These are phyloP conservation scores for Sporothrix schenckii DNA, from an alignment of 2,329 filamentous ascomycete genomes.

Conservation along the genomic window DNA sequence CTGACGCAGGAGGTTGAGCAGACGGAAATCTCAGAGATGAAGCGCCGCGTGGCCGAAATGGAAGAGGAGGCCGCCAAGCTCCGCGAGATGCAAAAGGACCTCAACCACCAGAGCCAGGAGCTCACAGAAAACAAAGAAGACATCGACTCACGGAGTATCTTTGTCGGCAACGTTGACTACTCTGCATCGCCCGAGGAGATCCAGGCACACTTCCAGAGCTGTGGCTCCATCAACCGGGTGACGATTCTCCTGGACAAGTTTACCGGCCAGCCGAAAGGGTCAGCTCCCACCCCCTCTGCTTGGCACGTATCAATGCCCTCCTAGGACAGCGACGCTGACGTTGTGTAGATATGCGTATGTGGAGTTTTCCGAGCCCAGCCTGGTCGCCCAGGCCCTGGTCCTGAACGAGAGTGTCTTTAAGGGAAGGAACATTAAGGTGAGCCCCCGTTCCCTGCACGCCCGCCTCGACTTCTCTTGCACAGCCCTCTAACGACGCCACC, in stretches of 20 bases:
- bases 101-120: constrained; percentile 83
- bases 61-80: constrained; percentile 86
- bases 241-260: constrained; percentile 98
- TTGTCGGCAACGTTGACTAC: constrained; percentile 98
- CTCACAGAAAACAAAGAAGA: constrained; percentile 93
- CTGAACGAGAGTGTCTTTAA: constrained; percentile 97
- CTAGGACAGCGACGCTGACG: constrained; percentile 2
- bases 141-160: constrained; percentile 91
- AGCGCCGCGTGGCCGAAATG: constrained; percentile 84
- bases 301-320: not conserved
- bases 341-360: constrained; percentile 88
- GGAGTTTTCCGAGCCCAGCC: constrained; percentile 91
- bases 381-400: constrained; percentile 90
- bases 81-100: constrained; percentile 80
- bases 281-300: constrained; percentile 44
- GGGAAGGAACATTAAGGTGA: constrained; percentile 82
- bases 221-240: constrained; percentile 95
- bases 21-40: constrained; percentile 87
- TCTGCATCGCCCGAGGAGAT: constrained; percentile 96
- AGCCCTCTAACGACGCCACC: not conserved
- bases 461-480: no score
- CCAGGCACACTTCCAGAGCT: constrained; percentile 96
- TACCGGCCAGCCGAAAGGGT: constrained; percentile 99
- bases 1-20: constrained; percentile 41
- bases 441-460: not conserved